Conservation (phyloP, 2,329 filamentous ascomycete species). For the Claviceps sp. region DNA sequence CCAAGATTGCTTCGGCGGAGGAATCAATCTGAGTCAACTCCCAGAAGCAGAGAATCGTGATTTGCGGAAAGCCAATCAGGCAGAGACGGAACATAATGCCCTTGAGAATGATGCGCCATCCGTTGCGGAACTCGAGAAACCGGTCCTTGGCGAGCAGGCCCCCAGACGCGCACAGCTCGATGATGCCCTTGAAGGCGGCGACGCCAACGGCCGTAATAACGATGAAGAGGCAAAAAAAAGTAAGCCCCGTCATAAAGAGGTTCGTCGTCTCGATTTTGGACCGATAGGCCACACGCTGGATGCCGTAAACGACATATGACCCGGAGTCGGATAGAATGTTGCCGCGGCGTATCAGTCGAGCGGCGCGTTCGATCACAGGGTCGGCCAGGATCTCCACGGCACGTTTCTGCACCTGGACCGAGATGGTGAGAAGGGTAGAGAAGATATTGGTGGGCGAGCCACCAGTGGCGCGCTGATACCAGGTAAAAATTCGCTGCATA, state of each 20-base stretch:
- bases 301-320: conserved; percentile 56
- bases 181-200: conserved; percentile 63
- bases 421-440: conserved; percentile 56
- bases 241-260: conserved; percentile 79
- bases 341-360: conserved; percentile 25
- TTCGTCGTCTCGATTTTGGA: conserved; percentile 78
- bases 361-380: conserved; percentile 19
- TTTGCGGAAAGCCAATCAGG: conserved; percentile 81
- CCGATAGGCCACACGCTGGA: conserved; percentile 77
- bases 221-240: conserved; percentile 78
- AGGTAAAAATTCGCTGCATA: conserved; percentile 75
- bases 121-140: conserved; percentile 85
- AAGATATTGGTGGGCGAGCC: conserved; percentile 72
- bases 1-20: conserved; percentile 71
- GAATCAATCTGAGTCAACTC: conserved; percentile 80
- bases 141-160: conserved; percentile 70
- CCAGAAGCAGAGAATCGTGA: conserved; percentile 83
- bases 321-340: conserved; percentile 39
- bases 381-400: conserved; percentile 31
- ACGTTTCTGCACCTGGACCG: conserved; percentile 67
- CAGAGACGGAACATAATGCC: conserved; percentile 84
- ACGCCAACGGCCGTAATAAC: conserved; percentile 60
- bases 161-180: conserved; percentile 59
- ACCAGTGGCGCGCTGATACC: conserved; percentile 88
- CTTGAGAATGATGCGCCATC: conserved; percentile 83